These are phyloP conservation scores for Podila epicladia DNA, from an alignment of 192 early-diverging fungal species.

Conservation along the genomic window DNA sequence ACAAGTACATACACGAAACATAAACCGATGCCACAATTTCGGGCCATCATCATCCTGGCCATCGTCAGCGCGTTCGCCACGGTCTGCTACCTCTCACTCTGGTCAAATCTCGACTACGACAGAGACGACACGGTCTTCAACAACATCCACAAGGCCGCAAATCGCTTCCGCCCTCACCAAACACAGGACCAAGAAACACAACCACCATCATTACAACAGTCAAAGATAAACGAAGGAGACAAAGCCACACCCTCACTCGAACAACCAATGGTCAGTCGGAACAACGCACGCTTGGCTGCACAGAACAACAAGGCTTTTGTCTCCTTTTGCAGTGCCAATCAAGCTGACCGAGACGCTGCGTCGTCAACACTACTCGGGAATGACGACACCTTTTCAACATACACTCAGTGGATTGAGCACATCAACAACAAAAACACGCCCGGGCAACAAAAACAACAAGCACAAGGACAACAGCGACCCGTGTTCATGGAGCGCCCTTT, in stretches of 20 bases:
- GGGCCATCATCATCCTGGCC: neutral
- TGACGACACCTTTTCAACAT: constrained; percentile 10
- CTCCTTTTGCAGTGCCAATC: neutral
- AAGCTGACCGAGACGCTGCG: neutral
- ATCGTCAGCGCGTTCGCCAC: neutral
- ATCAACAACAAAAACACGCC: constrained; percentile 18
- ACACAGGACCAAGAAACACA: neutral
- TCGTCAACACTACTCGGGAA: neutral
- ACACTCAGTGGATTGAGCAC: constrained; percentile 30
- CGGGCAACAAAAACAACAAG: neutral
- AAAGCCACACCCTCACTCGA: neutral
- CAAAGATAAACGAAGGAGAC: too few species aligned
- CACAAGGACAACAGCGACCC: neutral
- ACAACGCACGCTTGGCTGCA: neutral
- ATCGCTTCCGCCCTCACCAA: neutral
- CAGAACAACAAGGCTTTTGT: constrained; percentile 1
- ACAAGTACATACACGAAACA: neutral
- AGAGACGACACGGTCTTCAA: neutral
- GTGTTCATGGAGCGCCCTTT: constrained; percentile 22
- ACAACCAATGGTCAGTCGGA: neutral
- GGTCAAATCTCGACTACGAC: neutral
- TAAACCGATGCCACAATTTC: neutral
- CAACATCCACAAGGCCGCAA: neutral
- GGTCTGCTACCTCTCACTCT: neutral
- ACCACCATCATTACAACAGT: too few species aligned